phyloP scores from a whole-genome alignment of 495 filamentous ascomycete genomes.

The Oidiodendron maius region DNA sequence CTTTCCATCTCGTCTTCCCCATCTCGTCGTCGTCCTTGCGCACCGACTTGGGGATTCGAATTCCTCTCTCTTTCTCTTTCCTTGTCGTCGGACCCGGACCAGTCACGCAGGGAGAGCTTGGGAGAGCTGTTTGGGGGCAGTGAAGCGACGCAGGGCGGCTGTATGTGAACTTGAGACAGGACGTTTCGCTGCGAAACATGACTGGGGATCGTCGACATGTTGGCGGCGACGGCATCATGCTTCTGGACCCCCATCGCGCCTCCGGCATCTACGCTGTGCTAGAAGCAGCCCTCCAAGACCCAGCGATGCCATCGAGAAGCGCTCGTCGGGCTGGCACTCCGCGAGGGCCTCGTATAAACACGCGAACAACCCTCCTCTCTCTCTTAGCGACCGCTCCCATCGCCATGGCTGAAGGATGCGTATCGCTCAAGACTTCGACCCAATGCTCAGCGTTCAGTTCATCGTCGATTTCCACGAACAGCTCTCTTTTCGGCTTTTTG shows the following conservation, averaged over 20 bases:
- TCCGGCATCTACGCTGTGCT: too few species aligned
- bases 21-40: constrained; percentile 1
- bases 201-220: constrained; percentile 13
- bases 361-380: constrained; percentile 21
- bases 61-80: too few species aligned
- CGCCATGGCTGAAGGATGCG: constrained; percentile 48
- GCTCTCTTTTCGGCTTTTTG: constrained; percentile 62
- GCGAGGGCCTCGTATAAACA: neutral
- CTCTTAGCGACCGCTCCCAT: constrained; percentile 27
- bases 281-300: too few species aligned
- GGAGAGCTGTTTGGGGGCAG: too few species aligned
- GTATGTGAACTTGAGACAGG: constrained; percentile 14
- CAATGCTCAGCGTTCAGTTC: constrained; percentile 77
- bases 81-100: too few species aligned
- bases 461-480: constrained; percentile 74
- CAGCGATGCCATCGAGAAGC: constrained; percentile 5
- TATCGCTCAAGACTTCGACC: constrained; percentile 73
- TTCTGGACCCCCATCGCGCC: neutral
- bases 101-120: too few species aligned
- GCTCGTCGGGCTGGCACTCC: neutral
- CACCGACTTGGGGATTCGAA: constrained; percentile 6
- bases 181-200: constrained; percentile 17
- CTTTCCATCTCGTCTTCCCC: constrained; percentile 8
- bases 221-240: constrained; percentile 11
- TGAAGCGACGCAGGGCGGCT: too few species aligned